Evolutionary conservation across 306 rosid genomes (phyloP), one percentile per base, ranked within the genome.

Genomic region (Hylodesmum podocarpum): DNA sequence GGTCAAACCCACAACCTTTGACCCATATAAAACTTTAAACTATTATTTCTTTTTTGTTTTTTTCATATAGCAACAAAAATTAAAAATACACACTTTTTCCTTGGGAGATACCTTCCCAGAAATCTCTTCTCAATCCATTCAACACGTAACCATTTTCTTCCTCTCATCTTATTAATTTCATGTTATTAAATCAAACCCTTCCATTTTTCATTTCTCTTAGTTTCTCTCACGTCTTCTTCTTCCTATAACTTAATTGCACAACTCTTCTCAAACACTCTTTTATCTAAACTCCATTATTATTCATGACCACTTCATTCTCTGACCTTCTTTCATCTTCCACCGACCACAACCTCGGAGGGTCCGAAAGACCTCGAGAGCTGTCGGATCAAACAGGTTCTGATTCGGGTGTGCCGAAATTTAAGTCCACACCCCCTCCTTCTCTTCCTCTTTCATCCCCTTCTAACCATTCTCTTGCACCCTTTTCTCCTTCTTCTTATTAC

Each of bases 341-440:
- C 66, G 69, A 55, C 63, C 33, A 14, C 66, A 73, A 28, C 59
- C 70, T 67, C n/a, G 19, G 78, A 62, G 31, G 14, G 41, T 18
- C 46, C 21, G 74, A 70, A 25, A 81, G 15, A 28, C 31, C 57
- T 7, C 83, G 78, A 0, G 77, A 89, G 34, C 28, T 89, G 18
- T 87, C 87, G 11, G 97, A 89, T 27, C 74, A 77, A 28, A 82
- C 84, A 5, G 90, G 86, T 16, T 88, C 81, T 4, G 90, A 85
- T 16, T 88, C 81, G 3, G 94, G 91, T 18, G 87, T 88, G 13
- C 96, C 98, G 4, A 92, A 88, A 14, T 94, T 95, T 88, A 95
- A 90, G 82, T 92, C 97, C 4, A 76, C 77, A 39, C 89, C 93
- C 0, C 98, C 98, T 10, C 97, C 97, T 2, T 89, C 96, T 22